Base-by-base conservation (phyloP, 202 grass and related monocot species). In the Eragrostis tef region DNA sequence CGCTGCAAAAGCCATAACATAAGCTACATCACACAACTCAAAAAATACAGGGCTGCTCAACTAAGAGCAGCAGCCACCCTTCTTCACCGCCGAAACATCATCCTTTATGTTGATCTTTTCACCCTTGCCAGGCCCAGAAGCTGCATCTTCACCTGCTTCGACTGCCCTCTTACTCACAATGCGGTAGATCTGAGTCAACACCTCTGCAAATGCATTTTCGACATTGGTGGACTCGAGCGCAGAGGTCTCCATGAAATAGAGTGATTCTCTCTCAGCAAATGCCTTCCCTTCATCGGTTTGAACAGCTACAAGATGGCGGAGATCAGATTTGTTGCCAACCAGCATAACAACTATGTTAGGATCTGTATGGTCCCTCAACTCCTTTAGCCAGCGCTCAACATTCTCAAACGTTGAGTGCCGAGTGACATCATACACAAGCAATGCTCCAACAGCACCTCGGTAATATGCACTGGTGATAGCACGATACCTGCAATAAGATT, bases 231-330 rank as follows among this genome's bases (percentile, higher is more conserved):
- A 91, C 74, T 97, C 91, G 1, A 97, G 88, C 3, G 94, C 91
- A 41, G 94, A 97, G 60, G 94, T 97, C 77, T 97, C 91, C 91
- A 97, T 97, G 74, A 97, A 97, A 80, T 97, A 97, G 70, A 97
- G 80, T 6, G 87, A 91, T 74, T 97, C 94, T 25, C 78, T 91
- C 83, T 94, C 91, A 7, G 94, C 91, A 47, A 94, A 94, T 13
- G 79, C 57, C 52, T 90, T 94, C 13, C 83, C 89, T 58, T 97
- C 94, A 73, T 97, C 94, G 0, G 94, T 83, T 77, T 87, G 80
- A 78, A 94, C 91, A 0, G 91, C 89, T 71, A 97, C 83, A 48
- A 94, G 86, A 71, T 97, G 94, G 16, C 91, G 88, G 22, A 89
- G 83, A 86, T 89, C 88, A 22, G 88, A 89, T 71, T 89, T 89